Evolutionary conservation across 345 rosid genomes (phyloP).

Genomic region (Hibiscus syriacus): DNA sequence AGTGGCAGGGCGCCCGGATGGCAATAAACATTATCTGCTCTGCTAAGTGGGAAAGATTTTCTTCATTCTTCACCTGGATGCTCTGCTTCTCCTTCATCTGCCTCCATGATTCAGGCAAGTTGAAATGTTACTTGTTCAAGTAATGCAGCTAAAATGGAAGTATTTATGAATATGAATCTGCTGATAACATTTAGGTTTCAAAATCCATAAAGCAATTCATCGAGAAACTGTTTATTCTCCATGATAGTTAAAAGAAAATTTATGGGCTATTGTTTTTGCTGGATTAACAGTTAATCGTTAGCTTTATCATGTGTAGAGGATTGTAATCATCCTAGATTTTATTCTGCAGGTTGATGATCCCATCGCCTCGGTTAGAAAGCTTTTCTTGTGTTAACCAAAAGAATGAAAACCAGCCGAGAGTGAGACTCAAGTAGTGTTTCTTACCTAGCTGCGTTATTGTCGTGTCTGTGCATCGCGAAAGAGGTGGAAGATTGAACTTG

Average conservation of each 20-base stretch:
- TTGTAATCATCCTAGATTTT: not conserved
- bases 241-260: not conserved
- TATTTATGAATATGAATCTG: not conserved
- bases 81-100: conserved; percentile 34
- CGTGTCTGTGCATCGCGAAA: not conserved
- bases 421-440: not conserved
- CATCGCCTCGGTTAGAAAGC: conserved; percentile 3
- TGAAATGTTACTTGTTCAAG: not conserved
- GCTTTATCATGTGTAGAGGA: not conserved
- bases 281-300: not conserved
- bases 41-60: conserved; percentile 41
- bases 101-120: conserved; percentile 55
- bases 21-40: conserved; percentile 69
- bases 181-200: not conserved
- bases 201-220: not conserved
- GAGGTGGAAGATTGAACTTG: not conserved
- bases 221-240: not conserved
- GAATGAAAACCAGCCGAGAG: not conserved
- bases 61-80: conserved; percentile 29
- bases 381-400: not conserved
- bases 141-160: not conserved
- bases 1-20: conserved; percentile 61
- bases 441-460: not conserved
- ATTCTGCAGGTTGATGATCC: conserved; percentile 4
- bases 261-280: not conserved